Conservation (phyloP, 805 yeast genomes). For the Cyberlindnera mycetangii region DNA sequence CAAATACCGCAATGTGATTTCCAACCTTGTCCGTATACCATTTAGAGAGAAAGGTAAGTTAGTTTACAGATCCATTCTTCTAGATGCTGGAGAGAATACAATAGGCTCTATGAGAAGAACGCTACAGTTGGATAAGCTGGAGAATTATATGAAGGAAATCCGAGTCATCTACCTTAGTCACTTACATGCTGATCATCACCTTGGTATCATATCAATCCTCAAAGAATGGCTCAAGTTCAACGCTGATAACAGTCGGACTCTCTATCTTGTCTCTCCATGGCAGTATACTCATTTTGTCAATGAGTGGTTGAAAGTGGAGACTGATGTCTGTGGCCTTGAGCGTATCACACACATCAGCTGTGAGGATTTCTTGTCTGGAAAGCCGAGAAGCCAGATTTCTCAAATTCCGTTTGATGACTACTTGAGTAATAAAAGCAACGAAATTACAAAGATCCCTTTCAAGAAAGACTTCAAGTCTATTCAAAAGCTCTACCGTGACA, state of each 20-base stretch:
- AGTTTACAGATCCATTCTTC: constrained; percentile 45
- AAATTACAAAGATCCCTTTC: constrained; percentile 1
- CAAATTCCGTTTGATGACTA: constrained; percentile 29
- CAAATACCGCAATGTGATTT: constrained; percentile 77
- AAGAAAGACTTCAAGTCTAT: constrained; percentile 30
- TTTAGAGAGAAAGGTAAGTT: constrained; percentile 25
- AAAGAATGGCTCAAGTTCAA: constrained; percentile 58
- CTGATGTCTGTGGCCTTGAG: constrained; percentile 31
- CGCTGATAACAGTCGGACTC: constrained; percentile 35
- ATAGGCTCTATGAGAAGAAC: constrained; percentile 66
- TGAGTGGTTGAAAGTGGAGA: constrained; percentile 64
- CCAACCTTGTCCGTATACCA: constrained; percentile 75
- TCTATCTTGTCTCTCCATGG: constrained; percentile 74
- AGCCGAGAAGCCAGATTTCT: constrained; percentile 30
- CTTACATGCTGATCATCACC: constrained; percentile 95
- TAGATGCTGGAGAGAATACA: constrained; percentile 97
- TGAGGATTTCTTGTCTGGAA: constrained; percentile 50
- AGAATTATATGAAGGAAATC: constrained; percentile 54
- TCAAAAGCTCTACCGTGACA: constrained; percentile 36
- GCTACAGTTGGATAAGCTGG: constrained; percentile 45
- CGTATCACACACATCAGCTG: constrained; percentile 54
- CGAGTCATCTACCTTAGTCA: constrained; percentile 74
- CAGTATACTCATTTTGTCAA: constrained; percentile 61
- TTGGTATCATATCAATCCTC: constrained; percentile 74
- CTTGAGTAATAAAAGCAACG: background rate